A percentile compares a stretch with the other conserved stretches of the same genome.
phyloP scores from a whole-genome alignment of 2,329 filamentous ascomycete species.

The Xylariaceae sp. region DNA sequence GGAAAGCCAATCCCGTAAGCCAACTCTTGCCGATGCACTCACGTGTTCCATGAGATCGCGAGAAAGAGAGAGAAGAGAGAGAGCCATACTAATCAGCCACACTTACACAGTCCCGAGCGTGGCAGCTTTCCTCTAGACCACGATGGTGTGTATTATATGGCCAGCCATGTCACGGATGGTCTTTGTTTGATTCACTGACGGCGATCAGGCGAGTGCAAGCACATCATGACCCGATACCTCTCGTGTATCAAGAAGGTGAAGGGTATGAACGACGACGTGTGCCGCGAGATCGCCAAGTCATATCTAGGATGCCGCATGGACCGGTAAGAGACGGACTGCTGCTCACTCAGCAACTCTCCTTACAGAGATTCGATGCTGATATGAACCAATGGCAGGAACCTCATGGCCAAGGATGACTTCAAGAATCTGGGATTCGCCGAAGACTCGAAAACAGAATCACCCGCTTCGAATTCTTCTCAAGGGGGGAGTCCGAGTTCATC shows the following conservation, averaged over 20 bases:
- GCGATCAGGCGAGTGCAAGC: conserved; percentile 77
- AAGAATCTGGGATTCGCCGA: conserved; percentile 78
- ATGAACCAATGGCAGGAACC: conserved; percentile 53
- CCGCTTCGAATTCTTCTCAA: conserved; percentile 21
- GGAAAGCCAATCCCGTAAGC: conserved; percentile 30
- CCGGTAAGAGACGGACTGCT: conserved; percentile 51
- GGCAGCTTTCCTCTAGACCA: conserved; percentile 97
- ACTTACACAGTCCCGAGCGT: conserved; percentile 66
- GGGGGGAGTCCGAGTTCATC: conserved; percentile 30
- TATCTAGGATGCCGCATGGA: conserved; percentile 95
- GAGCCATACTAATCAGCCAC: conserved; percentile 4
- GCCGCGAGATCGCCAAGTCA: conserved; percentile 76
- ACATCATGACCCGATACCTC: conserved; percentile 79
- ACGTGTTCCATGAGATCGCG: neutral
- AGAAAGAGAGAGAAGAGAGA: neutral
- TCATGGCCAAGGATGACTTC: conserved; percentile 95
- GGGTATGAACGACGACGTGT: conserved; percentile 82
- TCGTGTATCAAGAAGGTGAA: conserved; percentile 77
- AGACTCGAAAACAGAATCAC: conserved; percentile 27
- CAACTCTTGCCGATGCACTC: neutral
- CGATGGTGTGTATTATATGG: conserved; percentile 52
- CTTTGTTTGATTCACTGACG: neutral
- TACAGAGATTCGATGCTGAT: conserved; percentile 1
- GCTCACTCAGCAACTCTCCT: neutral
- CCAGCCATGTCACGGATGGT: neutral